Evolutionary conservation across 306 rosid species (phyloP).

Genomic region (Cercis canadensis): DNA sequence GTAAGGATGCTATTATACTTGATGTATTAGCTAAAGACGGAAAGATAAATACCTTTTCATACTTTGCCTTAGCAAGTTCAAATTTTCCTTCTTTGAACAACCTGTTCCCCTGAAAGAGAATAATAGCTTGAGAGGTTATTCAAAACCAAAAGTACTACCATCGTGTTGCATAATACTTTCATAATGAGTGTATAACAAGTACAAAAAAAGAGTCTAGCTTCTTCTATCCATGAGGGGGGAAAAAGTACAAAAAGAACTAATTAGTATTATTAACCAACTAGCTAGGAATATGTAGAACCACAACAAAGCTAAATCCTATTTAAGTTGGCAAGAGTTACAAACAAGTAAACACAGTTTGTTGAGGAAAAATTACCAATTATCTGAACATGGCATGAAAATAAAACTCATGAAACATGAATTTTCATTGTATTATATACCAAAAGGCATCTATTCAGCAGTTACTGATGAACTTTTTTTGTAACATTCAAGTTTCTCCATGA

Average conservation of each 20-base stretch:
- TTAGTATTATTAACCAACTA: slow-evolving; percentile 8
- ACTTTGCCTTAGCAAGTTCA: slow-evolving; percentile 96
- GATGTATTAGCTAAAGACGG: slow-evolving; percentile 8
- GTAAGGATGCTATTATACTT: neutral
- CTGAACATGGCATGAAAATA: no score
- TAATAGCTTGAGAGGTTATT: slow-evolving; percentile 33
- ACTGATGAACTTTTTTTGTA: no score
- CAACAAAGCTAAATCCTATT: neutral
- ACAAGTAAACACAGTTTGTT: no score
- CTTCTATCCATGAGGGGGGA: no score
- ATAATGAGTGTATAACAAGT: neutral
- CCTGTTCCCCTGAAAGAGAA: slow-evolving; percentile 84
- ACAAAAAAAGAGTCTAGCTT: no score
- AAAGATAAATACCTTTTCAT: slow-evolving; percentile 77
- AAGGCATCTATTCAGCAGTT: no score
- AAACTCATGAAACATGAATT: no score
- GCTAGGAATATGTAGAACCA: neutral
- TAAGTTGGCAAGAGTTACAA: neutral
- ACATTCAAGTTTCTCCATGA: no score
- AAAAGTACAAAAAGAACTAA: slow-evolving; percentile 28
- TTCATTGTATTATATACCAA: no score
- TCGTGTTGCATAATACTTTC: neutral
- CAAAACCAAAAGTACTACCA: slow-evolving; percentile 8
- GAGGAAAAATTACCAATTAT: no score
- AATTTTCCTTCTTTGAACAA: slow-evolving; percentile 95